Conservation (phyloP, 495 filamentous ascomycete species). For the Pyrenula aspistea region DNA sequence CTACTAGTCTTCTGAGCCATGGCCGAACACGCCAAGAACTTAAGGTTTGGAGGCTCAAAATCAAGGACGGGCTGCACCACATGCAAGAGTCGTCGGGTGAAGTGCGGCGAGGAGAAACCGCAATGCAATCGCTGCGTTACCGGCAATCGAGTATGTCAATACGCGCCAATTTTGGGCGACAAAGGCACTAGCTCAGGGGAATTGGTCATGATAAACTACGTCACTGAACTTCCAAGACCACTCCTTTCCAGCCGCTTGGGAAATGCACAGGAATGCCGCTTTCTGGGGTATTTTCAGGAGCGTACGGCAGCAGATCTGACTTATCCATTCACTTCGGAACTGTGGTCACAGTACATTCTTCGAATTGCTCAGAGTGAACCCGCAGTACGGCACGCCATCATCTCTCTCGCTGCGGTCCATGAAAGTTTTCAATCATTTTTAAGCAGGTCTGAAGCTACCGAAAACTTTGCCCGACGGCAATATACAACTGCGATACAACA, state of each 20-base stretch:
- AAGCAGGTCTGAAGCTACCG: neutral
- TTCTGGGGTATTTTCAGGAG: conserved; percentile 47
- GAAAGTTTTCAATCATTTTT: conserved; percentile 34
- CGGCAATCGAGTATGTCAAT: conserved; percentile 33
- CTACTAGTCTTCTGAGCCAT: neutral
- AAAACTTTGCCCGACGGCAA: conserved; percentile 32
- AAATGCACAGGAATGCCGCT: conserved; percentile 28
- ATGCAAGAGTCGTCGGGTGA: conserved; percentile 48
- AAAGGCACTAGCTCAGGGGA: neutral
- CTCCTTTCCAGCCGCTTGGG: neutral
- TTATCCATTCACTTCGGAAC: conserved; percentile 44
- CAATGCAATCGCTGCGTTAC: conserved; percentile 39
- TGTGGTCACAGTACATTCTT: conserved; percentile 41
- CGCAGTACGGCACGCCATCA: conserved; percentile 47
- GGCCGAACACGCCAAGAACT: neutral
- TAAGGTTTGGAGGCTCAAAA: conserved; percentile 2
- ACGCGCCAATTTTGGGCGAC: neutral
- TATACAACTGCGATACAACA: conserved; percentile 42
- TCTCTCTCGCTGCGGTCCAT: conserved; percentile 50
- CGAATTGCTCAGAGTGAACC: conserved; percentile 46
- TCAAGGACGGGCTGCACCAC: conserved; percentile 37
- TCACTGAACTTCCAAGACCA: neutral
- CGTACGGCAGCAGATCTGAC: conserved; percentile 44
- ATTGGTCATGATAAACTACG: conserved; percentile 1
- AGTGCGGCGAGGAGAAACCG: conserved; percentile 52